These are phyloP conservation scores for Penicillium sp. DNA, from an alignment of 2,329 filamentous ascomycete species.

Conservation along the genomic window DNA sequence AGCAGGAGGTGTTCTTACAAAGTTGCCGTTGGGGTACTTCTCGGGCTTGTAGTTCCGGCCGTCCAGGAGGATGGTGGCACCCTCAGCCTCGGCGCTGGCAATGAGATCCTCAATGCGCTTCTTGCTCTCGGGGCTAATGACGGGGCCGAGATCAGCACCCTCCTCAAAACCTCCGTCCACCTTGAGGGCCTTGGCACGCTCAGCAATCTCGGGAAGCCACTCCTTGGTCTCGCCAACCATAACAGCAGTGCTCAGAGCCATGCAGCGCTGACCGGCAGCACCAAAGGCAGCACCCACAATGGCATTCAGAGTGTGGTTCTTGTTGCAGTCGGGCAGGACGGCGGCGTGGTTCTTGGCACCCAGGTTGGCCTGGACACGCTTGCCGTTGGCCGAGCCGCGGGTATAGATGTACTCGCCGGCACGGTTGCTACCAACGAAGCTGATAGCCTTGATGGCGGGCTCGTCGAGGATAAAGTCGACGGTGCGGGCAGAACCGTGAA, in stretches of 20 bases:
- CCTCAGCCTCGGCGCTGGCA: slow-evolving; percentile 62
- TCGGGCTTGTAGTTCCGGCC: slow-evolving; percentile 61
- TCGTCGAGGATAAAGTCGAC: slow-evolving; percentile 71
- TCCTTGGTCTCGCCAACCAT: slow-evolving; percentile 66
- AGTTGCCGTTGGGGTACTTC: slow-evolving; percentile 68
- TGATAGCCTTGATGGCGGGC: slow-evolving; percentile 68
- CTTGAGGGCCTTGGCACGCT: slow-evolving; percentile 60
- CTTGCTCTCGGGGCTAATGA: slow-evolving; percentile 65
- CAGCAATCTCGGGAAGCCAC: slow-evolving; percentile 65
- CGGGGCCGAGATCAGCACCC: slow-evolving; percentile 64
- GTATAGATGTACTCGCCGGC: slow-evolving; percentile 70
- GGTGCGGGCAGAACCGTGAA: slow-evolving; percentile 65
- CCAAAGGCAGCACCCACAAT: slow-evolving; percentile 69
- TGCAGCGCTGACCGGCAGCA: slow-evolving; percentile 69
- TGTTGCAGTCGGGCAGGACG: slow-evolving; percentile 68
- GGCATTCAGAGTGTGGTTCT: slow-evolving; percentile 67
- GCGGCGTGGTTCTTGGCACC: slow-evolving; percentile 72
- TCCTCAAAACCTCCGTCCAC: slow-evolving; percentile 66
- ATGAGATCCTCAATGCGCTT: slow-evolving; percentile 65
- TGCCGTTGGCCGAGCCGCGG: slow-evolving; percentile 68
- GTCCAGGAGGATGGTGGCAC: slow-evolving; percentile 65
- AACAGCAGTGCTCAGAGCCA: slow-evolving; percentile 67
- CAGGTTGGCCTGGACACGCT: slow-evolving; percentile 69
- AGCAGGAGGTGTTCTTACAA: slow-evolving; percentile 48
- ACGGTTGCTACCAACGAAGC: slow-evolving; percentile 68